Percentiles rank a stretch among this genome's conserved stretches.
Conservation (phyloP, 2,329 filamentous ascomycete species). For the Colletotrichum shisoi region DNA sequence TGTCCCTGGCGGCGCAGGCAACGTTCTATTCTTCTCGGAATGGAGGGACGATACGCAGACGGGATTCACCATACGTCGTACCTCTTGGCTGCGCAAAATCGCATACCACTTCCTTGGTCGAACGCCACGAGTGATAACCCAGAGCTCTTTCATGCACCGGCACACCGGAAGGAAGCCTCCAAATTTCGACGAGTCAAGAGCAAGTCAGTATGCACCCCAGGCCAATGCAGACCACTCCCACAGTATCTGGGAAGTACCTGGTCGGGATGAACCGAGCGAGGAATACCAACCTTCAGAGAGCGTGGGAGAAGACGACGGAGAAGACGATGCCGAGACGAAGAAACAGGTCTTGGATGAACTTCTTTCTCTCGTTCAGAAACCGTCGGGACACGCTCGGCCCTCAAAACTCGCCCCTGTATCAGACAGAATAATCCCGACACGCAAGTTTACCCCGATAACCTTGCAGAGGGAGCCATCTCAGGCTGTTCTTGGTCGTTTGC, state of each 20-base stretch:
- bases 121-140: neutral
- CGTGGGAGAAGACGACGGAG: neutral
- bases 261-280: no score
- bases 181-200: no score
- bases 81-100: neutral
- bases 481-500: fast-evolving
- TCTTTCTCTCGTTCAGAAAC: no score
- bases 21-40: constrained; percentile 5
- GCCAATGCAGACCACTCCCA: no score
- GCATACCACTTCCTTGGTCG: no score
- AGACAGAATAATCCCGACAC: neutral
- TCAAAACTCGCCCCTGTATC: neutral
- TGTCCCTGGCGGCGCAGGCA: neutral
- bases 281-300: neutral
- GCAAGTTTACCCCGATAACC: fast-evolving
- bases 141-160: neutral
- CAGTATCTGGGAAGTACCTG: no score
- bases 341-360: no score
- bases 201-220: no score
- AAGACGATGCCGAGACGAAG: no score
- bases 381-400: neutral
- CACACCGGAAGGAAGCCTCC: neutral
- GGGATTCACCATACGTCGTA: neutral
- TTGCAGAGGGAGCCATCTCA: no score
- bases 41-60: neutral